Evolutionary conservation across 1,139 yeast species (phyloP), one percentile per base, ranked within the genome.

Genomic region (Chernovozyma aurita): DNA sequence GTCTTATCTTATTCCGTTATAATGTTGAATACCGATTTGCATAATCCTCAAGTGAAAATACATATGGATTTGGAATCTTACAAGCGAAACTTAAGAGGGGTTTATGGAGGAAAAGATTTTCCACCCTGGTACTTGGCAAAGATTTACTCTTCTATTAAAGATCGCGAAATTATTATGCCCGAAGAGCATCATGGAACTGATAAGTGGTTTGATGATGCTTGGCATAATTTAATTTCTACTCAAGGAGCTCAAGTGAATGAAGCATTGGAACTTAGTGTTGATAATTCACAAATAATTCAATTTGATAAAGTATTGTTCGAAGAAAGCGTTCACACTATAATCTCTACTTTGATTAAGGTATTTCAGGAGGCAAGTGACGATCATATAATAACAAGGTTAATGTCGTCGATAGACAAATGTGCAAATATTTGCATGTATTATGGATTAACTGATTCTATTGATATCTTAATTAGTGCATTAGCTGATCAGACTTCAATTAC

Each of bases 81-180:
- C 57, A 78, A 78, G 45, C 73, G 77, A 45, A 92, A 92, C 53
- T 66, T 94, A 42, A 73, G 87, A 43, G 95, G 95, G 6, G 82
- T 86, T 20, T 79, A 80, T 53, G 82, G 82, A 47, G 77, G 79
- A 6, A 73, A 76, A 30, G 92, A 90, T 57, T 90, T 85, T 61
- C 95, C 95, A 1, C 76, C 73, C 31, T 85, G 94, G 92, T 88
- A 86, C 49, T 66, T 92, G 45, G 78, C 82, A 39, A 85, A 77
- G 46, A 87, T 92, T 28, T 94, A 85, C 56, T 65, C 73, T 28
- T 84, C 95, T 1, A 90, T 94, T 40, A 75, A 78, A 45, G 87
- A 83, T 38, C 76, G 85, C 36, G 99, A 94, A 59, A 92, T 92
- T 44, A 87, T 94, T 37, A 86, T 94, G 90, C 97, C 98, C 0